Conservation (phyloP, 768 basidiomycete species). For the Mycena metata region DNA sequence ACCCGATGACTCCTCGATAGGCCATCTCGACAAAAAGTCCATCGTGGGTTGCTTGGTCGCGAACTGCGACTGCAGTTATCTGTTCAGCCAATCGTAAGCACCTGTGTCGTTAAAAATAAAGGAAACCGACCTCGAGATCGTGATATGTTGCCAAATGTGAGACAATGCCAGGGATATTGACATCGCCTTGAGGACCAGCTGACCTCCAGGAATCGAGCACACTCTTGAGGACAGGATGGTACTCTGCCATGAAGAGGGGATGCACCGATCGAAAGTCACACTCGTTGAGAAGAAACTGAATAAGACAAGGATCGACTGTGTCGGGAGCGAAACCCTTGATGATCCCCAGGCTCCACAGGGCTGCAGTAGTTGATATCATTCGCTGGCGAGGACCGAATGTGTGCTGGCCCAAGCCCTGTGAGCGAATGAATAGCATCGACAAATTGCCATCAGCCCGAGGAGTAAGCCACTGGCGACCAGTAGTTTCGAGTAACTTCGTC, state of each 20-base stretch:
- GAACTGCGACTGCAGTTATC: no score
- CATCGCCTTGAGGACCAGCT: not conserved
- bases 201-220: not conserved
- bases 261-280: conserved; percentile 1
- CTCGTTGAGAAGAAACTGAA: conserved; percentile 13
- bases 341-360: conserved; percentile 5
- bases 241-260: conserved; percentile 11
- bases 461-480: no score
- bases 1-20: not conserved
- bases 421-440: no score
- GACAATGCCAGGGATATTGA: conserved; percentile 1
- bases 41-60: conserved; percentile 9
- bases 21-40: not conserved
- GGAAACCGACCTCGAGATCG: no score
- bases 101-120: no score
- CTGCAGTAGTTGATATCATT: no score
- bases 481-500: no score
- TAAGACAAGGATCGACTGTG: conserved; percentile 2
- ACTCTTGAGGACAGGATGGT: not conserved
- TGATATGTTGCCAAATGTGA: no score
- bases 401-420: no score
- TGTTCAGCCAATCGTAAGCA: no score
- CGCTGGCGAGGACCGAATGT: no score
- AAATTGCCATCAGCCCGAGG: no score
- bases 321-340: conserved; percentile 5